Base-by-base conservation (phyloP, 495 filamentous ascomycete species). In the Neurospora sp. region DNA sequence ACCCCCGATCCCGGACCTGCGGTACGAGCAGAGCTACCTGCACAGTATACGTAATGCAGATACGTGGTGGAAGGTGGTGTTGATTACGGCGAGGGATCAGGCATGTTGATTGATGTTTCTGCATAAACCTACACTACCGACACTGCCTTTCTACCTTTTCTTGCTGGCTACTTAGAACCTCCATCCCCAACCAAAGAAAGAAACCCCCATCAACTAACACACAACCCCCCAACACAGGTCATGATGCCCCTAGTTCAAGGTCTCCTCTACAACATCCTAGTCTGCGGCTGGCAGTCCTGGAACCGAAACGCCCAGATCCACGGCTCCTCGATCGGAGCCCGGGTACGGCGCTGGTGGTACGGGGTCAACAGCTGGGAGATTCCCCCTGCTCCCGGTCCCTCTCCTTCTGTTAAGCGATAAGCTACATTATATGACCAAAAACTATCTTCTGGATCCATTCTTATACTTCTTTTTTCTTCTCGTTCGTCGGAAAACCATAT, bases 1-100 rank as follows among this genome's bases (percentile, higher is more conserved):
- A 72, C 93, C 93, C 70, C 95, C 96, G 1, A 82, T 99, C 77
- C 96, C 96, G 2, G 96, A 99, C 82, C 83, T 99, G 75, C 87
- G 96, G 69, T 98, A 98, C 81, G 96, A 99, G 84, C 96, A 99
- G 87, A 97, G 94, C 83, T 98, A 98, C 79, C 85, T 99, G 48
- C 90, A 90, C 68, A 94, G 93, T 79, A 89, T 99, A 71, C 88
- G 89, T 75, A 84, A 87, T 69, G 93, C 93, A 27, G 87, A 96
- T 72, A 90, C 88, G 37, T 93, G 88, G 89, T 89, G 90, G 81
- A 88, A 88, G 74, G 87, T 99, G 42, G 87, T 86, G 35, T 93
- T 89, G 87, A 95, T 98, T 74, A 98, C 96, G 22, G 79, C 91
- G 68, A 82, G 93, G 77, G 96, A 98, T 81, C 95, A 98, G 88